These are phyloP conservation scores for Suillus bovinus DNA, from an alignment of 768 basidiomycete species.

Conservation along the genomic window DNA sequence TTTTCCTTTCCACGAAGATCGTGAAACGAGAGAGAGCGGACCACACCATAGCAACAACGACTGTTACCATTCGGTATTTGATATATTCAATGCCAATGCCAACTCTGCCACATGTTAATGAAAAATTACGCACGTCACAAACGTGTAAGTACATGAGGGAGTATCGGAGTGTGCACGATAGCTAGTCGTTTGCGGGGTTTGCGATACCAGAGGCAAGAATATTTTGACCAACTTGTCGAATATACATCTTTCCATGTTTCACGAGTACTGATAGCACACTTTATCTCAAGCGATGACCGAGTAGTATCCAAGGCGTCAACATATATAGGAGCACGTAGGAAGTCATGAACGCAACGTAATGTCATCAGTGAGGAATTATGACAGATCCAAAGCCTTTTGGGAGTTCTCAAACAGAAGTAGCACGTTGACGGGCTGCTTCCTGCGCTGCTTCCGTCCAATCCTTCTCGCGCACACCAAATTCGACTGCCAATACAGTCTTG, in stretches of 20 bases:
- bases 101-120: not conserved
- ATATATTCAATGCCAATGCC: not conserved
- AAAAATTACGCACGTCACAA: not conserved
- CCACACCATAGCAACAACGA: not conserved
- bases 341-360: not conserved
- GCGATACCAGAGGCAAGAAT: not conserved
- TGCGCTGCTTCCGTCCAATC: conserved; percentile 20
- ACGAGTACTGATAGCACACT: not conserved
- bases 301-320: not conserved
- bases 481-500: conserved; percentile 26
- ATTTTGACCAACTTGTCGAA: not conserved
- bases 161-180: no score
- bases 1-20: not conserved
- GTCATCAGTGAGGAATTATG: not conserved
- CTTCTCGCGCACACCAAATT: conserved; percentile 18
- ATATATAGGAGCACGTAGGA: not conserved
- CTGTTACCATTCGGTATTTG: not conserved
- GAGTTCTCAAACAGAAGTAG: not conserved
- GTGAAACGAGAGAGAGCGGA: not conserved
- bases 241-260: not conserved
- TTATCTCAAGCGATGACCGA: not conserved
- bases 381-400: not conserved
- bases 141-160: not conserved
- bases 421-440: not conserved
- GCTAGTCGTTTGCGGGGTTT: not conserved